Base-by-base conservation (phyloP, 306 rosid species). In the Fragaria vesca region DNA sequence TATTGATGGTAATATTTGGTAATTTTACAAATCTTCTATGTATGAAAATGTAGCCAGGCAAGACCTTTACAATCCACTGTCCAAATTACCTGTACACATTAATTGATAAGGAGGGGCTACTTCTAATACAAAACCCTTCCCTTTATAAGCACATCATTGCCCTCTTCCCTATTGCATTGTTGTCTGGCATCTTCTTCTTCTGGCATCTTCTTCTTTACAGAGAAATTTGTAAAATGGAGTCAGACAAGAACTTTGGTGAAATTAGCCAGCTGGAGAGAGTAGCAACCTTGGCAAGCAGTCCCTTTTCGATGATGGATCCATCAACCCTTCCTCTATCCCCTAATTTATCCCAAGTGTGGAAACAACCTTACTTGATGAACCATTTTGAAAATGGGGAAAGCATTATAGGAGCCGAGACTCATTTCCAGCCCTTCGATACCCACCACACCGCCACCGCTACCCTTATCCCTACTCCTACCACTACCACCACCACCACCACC, bases 1-100 rank as follows among this genome's bases (percentile, higher is more conserved):
- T 24, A 12, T 5, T 60, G 34, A 58, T 26, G 65, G 76, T 55
- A 26, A 77, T 69, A 43, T 73, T 10, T 84, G 83, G 87, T 77
- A 70, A 70, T 12, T 65, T 78, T n/a, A 11, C 78, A 51, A 72
- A 72, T 58, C 30, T 68, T 73, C 18, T 54, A 67, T 81, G 73
- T 74, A 77, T 51, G 63, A 58, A 76, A 12, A 12, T 13, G 34
- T 24, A 36, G 45, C 32, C 70, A 58, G 70, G 67, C 70, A 72
- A 63, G 36, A 60, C 51, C 17, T 24, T 69, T 34, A 15, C 15
- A 38, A 38, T 4, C 11, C 12, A 16, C 8, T 42, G 50, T 20
- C 51, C 30, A 67, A 10, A 67, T 40, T 67, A 67, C 51, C 11
- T 67, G 72, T 42, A 40, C 50, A 10, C 30, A 67, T 67, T 67